Evolutionary conservation across 78 protist genomes (phyloP), one percentile per base, ranked within the genome.

Genomic region (Mastigamoeba balamuthi): DNA sequence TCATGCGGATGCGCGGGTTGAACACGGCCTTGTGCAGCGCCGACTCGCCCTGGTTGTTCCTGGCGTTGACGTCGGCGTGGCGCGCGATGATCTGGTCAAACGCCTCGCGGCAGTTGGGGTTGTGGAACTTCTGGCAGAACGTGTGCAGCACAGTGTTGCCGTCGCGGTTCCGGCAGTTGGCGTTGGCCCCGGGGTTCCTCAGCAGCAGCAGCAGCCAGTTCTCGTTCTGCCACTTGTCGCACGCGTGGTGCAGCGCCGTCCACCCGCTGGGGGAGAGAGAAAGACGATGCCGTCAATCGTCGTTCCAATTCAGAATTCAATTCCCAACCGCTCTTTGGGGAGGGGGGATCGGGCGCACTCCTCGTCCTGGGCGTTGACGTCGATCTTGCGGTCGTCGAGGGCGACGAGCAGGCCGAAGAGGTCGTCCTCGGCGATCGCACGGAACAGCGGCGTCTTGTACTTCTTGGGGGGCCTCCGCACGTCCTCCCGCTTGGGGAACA

Each of bases 71-170:
- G 44, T 74, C 40, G 30, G 85, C 85, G n/a, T 82, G 82, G 23
- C 42, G 40, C 64, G 74, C 81, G 39, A 85, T 69, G 35, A 85
- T 37, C 25, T 66, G 37, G 67, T 78, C 80, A n/a, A 70, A 80
- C 0, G 80, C 63, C 41, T 80, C 78, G 36, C 75, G 83, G 42
- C 84, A 80, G 30, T 77, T 77, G 0, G 90, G 90, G 0, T 74
- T 66, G 39, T 65, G 36, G 28, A 68, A 85, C 10, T 75, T 75
- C 28, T 80, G 86, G 30, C 90, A 85, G 27, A 85, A 85, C 44
- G 74, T 75, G 66, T 85, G 90, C 9, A 85, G 43, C 37, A 82
- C 76, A 53, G 90, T 85, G 58, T 85, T 85, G 37, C 77, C 78
- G 77, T 85, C 90, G 5, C 65, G 48, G 42, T 75, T 76, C 41